Conservation (phyloP, 345 rosid genomes). For the Noccaea caerulescens region DNA sequence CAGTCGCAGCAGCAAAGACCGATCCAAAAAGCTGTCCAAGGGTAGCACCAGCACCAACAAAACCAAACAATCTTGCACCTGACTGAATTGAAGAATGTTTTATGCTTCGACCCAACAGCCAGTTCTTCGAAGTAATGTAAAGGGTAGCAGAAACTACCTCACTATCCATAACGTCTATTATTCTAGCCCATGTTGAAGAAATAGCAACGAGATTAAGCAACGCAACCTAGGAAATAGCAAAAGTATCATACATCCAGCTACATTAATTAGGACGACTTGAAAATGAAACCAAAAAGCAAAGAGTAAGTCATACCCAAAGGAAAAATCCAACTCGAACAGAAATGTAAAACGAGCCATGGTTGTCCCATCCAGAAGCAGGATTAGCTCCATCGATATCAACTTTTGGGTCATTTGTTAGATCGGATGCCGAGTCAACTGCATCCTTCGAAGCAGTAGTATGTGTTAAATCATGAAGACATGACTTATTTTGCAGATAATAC, state of each 20-base stretch:
- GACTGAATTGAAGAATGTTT: constrained; percentile 64
- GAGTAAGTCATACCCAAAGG: constrained; percentile 68
- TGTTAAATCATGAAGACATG: constrained; percentile 19
- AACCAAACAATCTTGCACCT: constrained; percentile 96
- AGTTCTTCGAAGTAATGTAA: neutral
- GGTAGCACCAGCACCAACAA: constrained; percentile 97
- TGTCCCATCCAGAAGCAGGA: constrained; percentile 53
- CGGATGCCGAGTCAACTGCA: constrained; percentile 47
- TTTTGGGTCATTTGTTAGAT: constrained; percentile 46
- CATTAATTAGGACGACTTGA: neutral
- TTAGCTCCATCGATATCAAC: constrained; percentile 40
- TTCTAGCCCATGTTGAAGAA: constrained; percentile 96
- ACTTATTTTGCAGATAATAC: neutral
- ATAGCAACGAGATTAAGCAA: constrained; percentile 89
- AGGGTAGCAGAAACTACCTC: constrained; percentile 60
- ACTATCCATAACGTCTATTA: constrained; percentile 88
- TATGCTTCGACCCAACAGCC: constrained; percentile 31
- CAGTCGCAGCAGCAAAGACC: constrained; percentile 79
- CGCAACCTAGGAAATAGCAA: constrained; percentile 60
- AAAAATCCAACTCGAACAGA: constrained; percentile 84
- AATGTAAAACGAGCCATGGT: constrained; percentile 70
- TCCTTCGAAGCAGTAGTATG: constrained; percentile 49
- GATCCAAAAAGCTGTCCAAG: constrained; percentile 97
- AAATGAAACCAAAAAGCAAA: constrained; percentile 17
- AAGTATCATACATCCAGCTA: constrained; percentile 2